Percentiles rank a stretch among this genome's conserved stretches.
These are phyloP conservation scores for Lentinula aciculospora DNA, from an alignment of 768 basidiomycete genomes.

Conservation along the genomic window DNA sequence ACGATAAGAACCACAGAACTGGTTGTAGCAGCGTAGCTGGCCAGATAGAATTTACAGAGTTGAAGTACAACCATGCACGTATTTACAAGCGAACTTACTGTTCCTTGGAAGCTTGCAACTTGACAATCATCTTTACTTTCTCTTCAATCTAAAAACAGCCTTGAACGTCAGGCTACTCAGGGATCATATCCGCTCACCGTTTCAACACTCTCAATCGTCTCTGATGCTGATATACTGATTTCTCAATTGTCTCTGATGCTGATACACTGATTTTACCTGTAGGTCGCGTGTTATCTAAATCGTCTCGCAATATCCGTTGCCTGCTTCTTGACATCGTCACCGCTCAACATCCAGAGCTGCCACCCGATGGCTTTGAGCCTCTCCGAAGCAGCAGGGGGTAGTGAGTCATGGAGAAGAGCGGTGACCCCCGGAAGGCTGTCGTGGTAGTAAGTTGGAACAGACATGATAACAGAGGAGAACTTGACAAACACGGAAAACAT, in stretches of 20 bases:
- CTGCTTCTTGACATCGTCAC: background rate
- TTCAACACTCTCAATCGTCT: background rate
- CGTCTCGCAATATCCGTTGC: background rate
- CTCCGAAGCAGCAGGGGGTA: background rate
- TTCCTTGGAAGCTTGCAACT: background rate
- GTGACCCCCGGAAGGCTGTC: background rate
- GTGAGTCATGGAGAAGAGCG: background rate
- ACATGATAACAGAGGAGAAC: background rate
- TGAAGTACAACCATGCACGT: background rate
- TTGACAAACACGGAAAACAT: no score
- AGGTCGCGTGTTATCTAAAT: background rate
- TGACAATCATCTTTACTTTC: background rate
- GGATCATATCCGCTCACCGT: background rate
- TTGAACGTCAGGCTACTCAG: background rate
- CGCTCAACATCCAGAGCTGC: background rate
- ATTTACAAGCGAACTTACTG: background rate
- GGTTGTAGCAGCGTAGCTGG: background rate
- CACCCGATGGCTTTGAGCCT: background rate
- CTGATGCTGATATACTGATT: background rate
- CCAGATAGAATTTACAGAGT: background rate
- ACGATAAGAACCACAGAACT: background rate
- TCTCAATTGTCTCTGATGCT: background rate
- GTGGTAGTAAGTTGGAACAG: background rate
- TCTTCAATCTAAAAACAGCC: background rate
- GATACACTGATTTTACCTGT: background rate